These are phyloP conservation scores for Coemansia sp. DNA, from an alignment of 192 early-diverging fungal species.

Conservation along the genomic window DNA sequence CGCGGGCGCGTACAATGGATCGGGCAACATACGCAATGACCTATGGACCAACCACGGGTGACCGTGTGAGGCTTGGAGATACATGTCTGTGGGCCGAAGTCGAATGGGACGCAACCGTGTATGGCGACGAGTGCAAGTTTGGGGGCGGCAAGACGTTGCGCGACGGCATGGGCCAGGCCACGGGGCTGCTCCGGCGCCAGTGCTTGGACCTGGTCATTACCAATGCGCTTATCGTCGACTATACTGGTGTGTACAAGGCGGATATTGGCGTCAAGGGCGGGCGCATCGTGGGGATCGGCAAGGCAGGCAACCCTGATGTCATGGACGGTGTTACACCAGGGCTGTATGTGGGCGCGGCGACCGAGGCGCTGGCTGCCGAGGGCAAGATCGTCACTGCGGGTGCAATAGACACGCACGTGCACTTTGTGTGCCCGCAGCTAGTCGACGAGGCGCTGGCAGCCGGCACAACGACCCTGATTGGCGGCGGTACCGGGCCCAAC, in stretches of 20 bases:
- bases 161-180: conserved; percentile 93
- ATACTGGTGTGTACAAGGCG: conserved; percentile 94
- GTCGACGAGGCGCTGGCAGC: conserved; percentile 75
- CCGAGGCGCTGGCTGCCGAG: conserved; percentile 90
- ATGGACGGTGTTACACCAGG: conserved; percentile 88
- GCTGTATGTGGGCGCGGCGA: conserved; percentile 82
- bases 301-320: conserved; percentile 96
- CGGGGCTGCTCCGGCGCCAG: conserved; percentile 55
- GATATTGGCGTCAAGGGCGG: conserved; percentile 92
- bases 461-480: conserved; percentile 79
- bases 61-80: conserved; percentile 82
- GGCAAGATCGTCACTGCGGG: conserved; percentile 90
- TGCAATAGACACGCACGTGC: conserved; percentile 89
- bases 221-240: conserved; percentile 89
- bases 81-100: conserved; percentile 78
- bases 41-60: conserved; percentile 91
- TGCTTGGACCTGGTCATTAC: conserved; percentile 93
- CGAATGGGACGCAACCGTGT: conserved; percentile 83
- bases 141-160: conserved; percentile 91
- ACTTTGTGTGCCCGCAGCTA: conserved; percentile 93
- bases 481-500: conserved; percentile 92
- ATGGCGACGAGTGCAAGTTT: conserved; percentile 96
- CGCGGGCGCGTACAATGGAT: conserved; percentile 61
- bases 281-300: conserved; percentile 86
- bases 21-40: conserved; percentile 79